Conservation (phyloP, 345 rosid genomes). For the Linum lewisii region DNA sequence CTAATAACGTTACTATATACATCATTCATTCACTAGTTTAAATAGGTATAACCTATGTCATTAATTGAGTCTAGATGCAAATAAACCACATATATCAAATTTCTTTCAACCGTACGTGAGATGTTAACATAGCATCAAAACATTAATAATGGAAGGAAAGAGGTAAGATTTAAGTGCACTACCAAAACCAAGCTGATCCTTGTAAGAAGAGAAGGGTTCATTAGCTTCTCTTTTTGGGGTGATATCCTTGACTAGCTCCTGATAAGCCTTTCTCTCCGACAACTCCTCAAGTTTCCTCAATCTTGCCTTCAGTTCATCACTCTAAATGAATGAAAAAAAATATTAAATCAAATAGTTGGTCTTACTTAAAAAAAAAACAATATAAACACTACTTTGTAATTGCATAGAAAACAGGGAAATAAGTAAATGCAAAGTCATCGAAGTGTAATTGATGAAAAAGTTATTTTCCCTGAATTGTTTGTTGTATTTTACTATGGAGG, state of each 20-base stretch:
- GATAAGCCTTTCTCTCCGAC: constrained; percentile 74
- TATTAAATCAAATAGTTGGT: background rate
- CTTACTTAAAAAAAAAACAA: no score
- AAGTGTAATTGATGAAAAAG: no score
- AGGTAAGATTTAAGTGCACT: background rate
- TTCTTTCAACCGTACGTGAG: background rate
- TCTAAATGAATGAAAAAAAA: constrained; percentile 24
- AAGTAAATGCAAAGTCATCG: no score
- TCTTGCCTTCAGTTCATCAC: constrained; percentile 67
- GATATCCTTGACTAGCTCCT: constrained; percentile 86
- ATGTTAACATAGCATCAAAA: background rate
- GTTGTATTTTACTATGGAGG: no score
- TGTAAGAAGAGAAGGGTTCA: constrained; percentile 93
- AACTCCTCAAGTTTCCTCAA: constrained; percentile 54
- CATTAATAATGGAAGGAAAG: background rate
- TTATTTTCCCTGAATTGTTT: no score
- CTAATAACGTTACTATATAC: no score
- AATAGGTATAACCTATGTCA: no score
- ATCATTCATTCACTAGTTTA: no score
- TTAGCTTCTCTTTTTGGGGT: constrained; percentile 37
- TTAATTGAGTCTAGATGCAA: no score
- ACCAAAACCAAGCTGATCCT: constrained; percentile 96
- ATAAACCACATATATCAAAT: background rate
- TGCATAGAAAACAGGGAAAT: no score
- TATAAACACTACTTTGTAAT: no score